Conservation (phyloP, 257 asterid genomes). For the Penstemon newberryi region DNA sequence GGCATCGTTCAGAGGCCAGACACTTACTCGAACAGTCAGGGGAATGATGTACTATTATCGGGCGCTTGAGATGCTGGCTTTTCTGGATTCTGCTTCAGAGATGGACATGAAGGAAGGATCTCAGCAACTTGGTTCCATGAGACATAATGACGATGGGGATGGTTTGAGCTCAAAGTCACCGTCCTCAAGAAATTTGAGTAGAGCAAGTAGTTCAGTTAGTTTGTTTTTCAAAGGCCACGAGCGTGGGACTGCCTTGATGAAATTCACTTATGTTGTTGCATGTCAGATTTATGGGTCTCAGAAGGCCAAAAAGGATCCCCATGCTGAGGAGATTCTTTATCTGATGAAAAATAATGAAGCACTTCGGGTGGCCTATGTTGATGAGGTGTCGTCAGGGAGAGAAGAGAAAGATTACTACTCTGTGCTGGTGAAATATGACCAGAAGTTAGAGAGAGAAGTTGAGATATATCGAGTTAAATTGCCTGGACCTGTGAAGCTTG, state of each 20-base stretch:
- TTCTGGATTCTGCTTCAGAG: conserved; percentile 98
- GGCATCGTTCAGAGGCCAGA: conserved; percentile 99
- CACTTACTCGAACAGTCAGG: conserved; percentile 93
- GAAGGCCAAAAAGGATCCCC: conserved; percentile 96
- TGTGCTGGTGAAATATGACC: conserved; percentile 92
- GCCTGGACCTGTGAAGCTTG: conserved; percentile 97
- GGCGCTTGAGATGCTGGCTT: conserved; percentile 97
- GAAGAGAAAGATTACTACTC: conserved; percentile 81
- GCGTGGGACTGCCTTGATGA: conserved; percentile 93
- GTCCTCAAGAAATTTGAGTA: conserved; percentile 74
- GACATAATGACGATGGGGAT: conserved; percentile 47
- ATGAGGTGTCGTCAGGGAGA: conserved; percentile 91
- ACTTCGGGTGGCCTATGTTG: conserved; percentile 99
- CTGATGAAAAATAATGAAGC: conserved; percentile 92
- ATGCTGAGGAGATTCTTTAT: conserved; percentile 85
- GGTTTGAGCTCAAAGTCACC: conserved; percentile 48
- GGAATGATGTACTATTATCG: conserved; percentile 99
- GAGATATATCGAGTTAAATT: conserved; percentile 95
- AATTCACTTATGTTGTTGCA: conserved; percentile 91
- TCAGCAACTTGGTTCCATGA: conserved; percentile 68
- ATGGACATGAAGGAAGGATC: conserved; percentile 94
- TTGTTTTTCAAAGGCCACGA: conserved; percentile 84
- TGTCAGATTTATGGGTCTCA: conserved; percentile 98
- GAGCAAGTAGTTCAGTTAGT: conserved; percentile 75
- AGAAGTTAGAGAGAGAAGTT: conserved; percentile 72